These are phyloP conservation scores for Dipteronia dyeriana DNA, from an alignment of 345 rosid genomes.

Conservation along the genomic window DNA sequence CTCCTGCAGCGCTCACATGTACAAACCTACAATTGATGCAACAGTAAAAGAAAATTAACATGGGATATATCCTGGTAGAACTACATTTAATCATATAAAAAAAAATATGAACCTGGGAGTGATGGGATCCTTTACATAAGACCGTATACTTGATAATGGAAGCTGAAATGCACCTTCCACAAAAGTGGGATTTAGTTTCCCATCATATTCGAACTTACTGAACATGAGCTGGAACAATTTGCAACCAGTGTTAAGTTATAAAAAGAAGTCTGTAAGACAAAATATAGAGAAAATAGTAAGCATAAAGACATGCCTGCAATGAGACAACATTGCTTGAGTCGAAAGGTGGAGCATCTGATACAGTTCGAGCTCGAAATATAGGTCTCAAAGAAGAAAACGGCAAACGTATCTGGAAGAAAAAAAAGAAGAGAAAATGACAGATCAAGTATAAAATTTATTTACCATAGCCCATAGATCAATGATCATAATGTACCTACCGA, in stretches of 20 bases:
- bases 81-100: neutral
- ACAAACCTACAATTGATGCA: slow-evolving; percentile 62
- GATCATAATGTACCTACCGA: slow-evolving; percentile 47
- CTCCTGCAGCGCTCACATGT: slow-evolving; percentile 94
- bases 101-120: slow-evolving; percentile 64
- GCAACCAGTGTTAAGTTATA: neutral
- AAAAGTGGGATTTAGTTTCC: slow-evolving; percentile 85
- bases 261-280: slow-evolving; percentile 7
- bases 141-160: slow-evolving; percentile 61
- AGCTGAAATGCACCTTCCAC: slow-evolving; percentile 86
- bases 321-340: slow-evolving; percentile 70
- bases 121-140: slow-evolving; percentile 73
- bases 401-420: slow-evolving; percentile 50
- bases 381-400: slow-evolving; percentile 90
- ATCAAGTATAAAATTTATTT: slow-evolving; percentile 5
- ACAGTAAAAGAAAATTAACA: neutral
- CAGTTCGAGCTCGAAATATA: slow-evolving; percentile 76
- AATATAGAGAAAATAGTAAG: neutral
- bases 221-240: slow-evolving; percentile 74
- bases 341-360: slow-evolving; percentile 74
- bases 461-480: slow-evolving; percentile 1
- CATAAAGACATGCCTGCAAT: slow-evolving; percentile 57
- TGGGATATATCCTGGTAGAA: neutral
- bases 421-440: neutral
- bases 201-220: slow-evolving; percentile 97